Base-by-base conservation (phyloP, 2,329 filamentous ascomycete species). In the Zymoseptoria tritici region DNA sequence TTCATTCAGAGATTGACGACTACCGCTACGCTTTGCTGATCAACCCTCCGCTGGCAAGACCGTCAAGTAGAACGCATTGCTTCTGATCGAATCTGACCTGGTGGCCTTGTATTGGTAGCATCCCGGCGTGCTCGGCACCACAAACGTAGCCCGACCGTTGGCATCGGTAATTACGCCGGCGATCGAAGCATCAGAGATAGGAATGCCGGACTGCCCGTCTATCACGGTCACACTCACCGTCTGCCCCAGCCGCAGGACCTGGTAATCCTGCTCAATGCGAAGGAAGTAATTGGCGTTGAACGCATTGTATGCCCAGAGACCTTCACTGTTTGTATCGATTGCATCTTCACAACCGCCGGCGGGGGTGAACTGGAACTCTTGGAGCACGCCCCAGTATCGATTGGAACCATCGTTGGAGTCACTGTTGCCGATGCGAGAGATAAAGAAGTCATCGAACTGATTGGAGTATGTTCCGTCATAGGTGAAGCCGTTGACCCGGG, bases 331-430 rank as follows among this genome's bases (percentile, higher is more conserved):
- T 24, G 22, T 24, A 4, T 4, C 3, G 5, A 24, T 24, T 24
- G 3, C 3, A 24, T 2, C n/a, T 49, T 62, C 56, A 50, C 67
- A 70, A 8, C 68, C 64, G 2, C 66, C 62, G 0, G 57, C 13
- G 2, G 22, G 9, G 0, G 60, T 61, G 56, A 66, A 61, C 9
- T 61, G 11, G 9, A 49, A 52, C 50, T 67, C 64, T 1, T 51
- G 21, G 0, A 70, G 54, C 2, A 67, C 24, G 9, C 65, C 63
- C 68, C 67, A 70, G 57, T 51, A 70, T 22, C 62, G 9, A 3
- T 21, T 58, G 0, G 21, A 22, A 22, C 36, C 7, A 2, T 31
- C 57, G 24, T 52, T 31, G 4, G 42, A 22, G 22, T 24, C 22
- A 0, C 31, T 50, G 2, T 29, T 24, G 5, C 20, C 57, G 42